phyloP scores from a whole-genome alignment of 805 yeast genomes.

The Schizosaccharomyces lindneri region DNA sequence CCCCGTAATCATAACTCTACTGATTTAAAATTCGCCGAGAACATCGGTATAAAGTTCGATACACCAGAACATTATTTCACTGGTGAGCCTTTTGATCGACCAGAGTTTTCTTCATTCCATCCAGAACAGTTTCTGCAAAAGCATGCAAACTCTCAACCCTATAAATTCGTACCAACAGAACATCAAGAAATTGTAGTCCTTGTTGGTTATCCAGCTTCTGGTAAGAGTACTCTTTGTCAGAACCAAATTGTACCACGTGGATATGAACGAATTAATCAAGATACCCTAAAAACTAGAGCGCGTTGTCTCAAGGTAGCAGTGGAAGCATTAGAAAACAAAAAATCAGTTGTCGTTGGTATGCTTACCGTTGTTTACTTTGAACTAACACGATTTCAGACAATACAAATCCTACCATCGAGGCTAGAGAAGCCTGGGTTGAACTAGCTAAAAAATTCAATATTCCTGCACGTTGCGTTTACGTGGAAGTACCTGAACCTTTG shows the following conservation, averaged over 20 bases:
- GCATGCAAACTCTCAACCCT: background rate
- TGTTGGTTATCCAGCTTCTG: constrained; percentile 1
- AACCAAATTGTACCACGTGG: background rate
- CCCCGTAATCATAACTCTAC: constrained; percentile 52
- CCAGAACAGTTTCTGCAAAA: background rate
- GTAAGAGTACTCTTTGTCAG: background rate
- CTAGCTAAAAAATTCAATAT: background rate
- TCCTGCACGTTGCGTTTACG: background rate
- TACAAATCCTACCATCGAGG: background rate
- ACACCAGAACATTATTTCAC: constrained; percentile 49
- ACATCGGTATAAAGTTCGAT: constrained; percentile 26
- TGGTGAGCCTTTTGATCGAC: background rate
- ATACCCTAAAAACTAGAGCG: background rate
- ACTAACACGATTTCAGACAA: background rate
- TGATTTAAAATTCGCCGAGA: constrained; percentile 45
- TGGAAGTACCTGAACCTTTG: background rate
- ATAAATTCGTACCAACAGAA: background rate
- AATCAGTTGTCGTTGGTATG: background rate
- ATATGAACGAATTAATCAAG: constrained; percentile 1
- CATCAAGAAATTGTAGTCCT: background rate
- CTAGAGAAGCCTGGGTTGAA: background rate
- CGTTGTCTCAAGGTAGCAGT: background rate
- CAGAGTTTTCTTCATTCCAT: background rate
- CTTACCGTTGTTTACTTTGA: background rate
- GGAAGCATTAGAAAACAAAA: background rate